Base-by-base conservation (phyloP, 352 stramenopile species). In the Phytophthora capsici region DNA sequence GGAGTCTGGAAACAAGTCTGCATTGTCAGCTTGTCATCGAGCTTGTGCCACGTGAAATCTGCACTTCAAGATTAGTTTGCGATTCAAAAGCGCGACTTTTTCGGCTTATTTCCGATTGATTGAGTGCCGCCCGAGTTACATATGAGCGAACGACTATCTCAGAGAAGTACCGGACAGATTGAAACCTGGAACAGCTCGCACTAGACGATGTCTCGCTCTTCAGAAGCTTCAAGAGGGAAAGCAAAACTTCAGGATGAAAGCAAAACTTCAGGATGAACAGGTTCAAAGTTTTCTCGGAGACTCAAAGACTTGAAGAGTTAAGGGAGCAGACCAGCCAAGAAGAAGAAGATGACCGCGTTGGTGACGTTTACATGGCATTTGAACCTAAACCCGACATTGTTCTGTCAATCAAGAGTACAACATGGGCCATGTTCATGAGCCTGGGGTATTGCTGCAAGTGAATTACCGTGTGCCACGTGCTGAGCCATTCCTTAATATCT, bases 11-110 rank as follows among this genome's bases (percentile, higher is more conserved):
- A 69, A 52, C 40, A 88, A 86, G 59, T 41, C 69, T 14, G 60
- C 53, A 20, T 89, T 78, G 80, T 84, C 78, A 41, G 73, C 71
- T 2, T 69, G 78, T 12, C 80, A 88, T 60, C 76, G 77, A 58
- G 77, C 78, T 4, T 89, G 80, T 55, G 80, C 84, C 16, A 84
- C 76, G 0, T 75, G 77, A 30, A 89, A 9, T 89, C 88, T 45
- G 66, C 79, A 19, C 69, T 82, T 22, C 40, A 46, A 2, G 23
- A 54, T 9, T 57, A 80, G 19, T 75, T 71, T 19, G 61, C 69
- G 43, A 43, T 58, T 20, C 58, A 85, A 41, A 63, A 59, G 16
- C 75, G 80, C 14, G 80, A 89, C 63, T 53, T 54, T 7, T 89
- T 82, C 44, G 80, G 80, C 0, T 55, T 89, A 23, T 73, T 88